Conservation (phyloP, 345 rosid genomes). For the Carallia pectinifolia region DNA sequence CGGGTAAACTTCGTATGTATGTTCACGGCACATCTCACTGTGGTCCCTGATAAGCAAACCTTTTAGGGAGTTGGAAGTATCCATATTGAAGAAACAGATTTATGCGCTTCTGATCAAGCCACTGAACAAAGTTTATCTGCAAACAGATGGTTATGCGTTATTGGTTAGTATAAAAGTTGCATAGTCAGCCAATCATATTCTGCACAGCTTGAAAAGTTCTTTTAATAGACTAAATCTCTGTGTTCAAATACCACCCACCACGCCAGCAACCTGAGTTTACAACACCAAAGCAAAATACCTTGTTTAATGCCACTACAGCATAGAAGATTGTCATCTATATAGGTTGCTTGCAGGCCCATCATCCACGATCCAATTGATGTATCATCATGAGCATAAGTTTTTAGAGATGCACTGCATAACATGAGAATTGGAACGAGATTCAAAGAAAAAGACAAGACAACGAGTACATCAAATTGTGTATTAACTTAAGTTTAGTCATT, state of each 20-base stretch:
- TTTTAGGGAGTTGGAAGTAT: not conserved
- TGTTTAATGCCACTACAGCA: slow-evolving; percentile 86
- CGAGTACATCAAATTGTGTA: not conserved
- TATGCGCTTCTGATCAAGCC: slow-evolving; percentile 10
- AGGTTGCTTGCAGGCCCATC: slow-evolving; percentile 88
- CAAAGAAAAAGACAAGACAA: not conserved
- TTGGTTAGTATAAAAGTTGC: not conserved
- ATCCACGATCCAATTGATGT: slow-evolving; percentile 90
- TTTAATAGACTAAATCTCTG: too few relatives aligned
- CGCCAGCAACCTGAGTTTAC: too few relatives aligned
- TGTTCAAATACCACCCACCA: too few relatives aligned
- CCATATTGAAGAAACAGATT: not conserved
- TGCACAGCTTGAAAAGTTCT: too few relatives aligned
- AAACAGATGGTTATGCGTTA: not conserved
- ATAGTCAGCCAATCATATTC: too few relatives aligned
- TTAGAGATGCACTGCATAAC: slow-evolving; percentile 77
- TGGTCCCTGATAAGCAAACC: not conserved
- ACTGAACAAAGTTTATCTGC: slow-evolving; percentile 33
- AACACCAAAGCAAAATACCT: slow-evolving; percentile 47
- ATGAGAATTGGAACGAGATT: not conserved
- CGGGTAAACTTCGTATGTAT: not conserved
- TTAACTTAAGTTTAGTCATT: not conserved
- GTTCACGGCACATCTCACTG: not conserved
- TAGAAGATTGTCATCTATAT: slow-evolving; percentile 82
- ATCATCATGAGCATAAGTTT: slow-evolving; percentile 85